Evolutionary conservation across 2,329 filamentous ascomycete genomes (phyloP).

Genomic region (Colletotrichum incanum): DNA sequence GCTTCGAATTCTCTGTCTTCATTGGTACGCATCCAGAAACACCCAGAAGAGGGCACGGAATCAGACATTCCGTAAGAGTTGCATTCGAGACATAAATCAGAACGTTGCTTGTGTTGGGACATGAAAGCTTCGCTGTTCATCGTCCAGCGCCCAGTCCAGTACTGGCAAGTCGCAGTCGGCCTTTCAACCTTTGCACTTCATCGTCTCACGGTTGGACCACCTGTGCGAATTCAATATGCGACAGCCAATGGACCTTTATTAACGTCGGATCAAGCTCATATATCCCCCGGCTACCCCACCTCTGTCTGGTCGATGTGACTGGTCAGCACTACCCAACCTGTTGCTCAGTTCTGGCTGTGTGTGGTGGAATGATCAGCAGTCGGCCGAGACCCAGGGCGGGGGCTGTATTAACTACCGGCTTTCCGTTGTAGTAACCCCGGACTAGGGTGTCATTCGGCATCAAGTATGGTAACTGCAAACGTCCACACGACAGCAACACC

Average conservation of each 20-base stretch:
- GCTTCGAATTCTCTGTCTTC: neutral
- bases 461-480: neutral
- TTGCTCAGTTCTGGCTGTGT: conserved; percentile 10
- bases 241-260: conserved; percentile 5
- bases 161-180: conserved; percentile 29
- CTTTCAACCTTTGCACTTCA: neutral
- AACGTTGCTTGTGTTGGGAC: neutral
- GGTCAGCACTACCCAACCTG: conserved; percentile 10
- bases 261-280: conserved; percentile 33
- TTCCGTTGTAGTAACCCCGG: conserved; percentile 28
- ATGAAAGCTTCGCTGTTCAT: too few species aligned
- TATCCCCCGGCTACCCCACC: conserved; percentile 29
- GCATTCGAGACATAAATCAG: neutral
- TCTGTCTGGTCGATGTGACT: conserved; percentile 1
- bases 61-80: neutral
- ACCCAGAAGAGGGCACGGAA: neutral
- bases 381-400: conserved; percentile 1
- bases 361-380: conserved; percentile 27
- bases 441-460: conserved; percentile 20
- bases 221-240: neutral
- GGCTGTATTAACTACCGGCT: conserved; percentile 22
- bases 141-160: neutral
- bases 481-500: neutral
- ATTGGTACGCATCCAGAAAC: too few species aligned
- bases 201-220: conserved; percentile 10